Percentiles rank a stretch among this genome's conserved stretches.
Conservation (phyloP, 2,329 filamentous ascomycete genomes). For the Ophidiomyces ophidiicola region DNA sequence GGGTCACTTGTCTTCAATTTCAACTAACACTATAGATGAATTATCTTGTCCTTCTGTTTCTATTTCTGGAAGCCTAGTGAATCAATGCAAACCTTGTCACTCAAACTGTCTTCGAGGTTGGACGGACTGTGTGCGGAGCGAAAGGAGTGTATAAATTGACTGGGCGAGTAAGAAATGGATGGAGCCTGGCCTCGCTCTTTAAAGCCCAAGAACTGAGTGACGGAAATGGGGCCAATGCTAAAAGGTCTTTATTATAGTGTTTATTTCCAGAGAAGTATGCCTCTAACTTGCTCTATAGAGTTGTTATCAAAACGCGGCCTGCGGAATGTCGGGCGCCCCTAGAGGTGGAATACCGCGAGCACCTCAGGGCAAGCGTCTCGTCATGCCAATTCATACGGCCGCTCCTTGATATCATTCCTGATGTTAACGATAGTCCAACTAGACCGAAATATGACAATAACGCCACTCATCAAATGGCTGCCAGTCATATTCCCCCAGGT, state of each 20-base stretch:
- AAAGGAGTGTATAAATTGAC: conserved; percentile 11
- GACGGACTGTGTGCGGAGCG: conserved; percentile 11
- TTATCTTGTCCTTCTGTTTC: conserved; percentile 4
- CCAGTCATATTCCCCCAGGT: conserved; percentile 7
- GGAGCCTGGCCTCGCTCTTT: conserved; percentile 11
- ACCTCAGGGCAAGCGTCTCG: conserved; percentile 8
- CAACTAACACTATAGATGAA: conserved; percentile 1
- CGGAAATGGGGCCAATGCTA: conserved; percentile 1
- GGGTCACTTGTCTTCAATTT: conserved; percentile 1
- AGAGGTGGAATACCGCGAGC: conserved; percentile 11
- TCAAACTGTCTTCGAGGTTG: conserved; percentile 10
- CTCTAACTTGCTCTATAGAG: conserved; percentile 8
- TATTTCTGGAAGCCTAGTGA: conserved; percentile 4
- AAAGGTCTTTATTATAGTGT: conserved; percentile 8
- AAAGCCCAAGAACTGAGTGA: conserved; percentile 9
- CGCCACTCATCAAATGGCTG: conserved; percentile 4
- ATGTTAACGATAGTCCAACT: conserved; percentile 7
- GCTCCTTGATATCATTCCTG: conserved; percentile 10
- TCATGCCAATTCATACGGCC: conserved; percentile 11
- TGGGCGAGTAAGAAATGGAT: conserved; percentile 10
- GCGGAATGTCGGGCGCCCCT: conserved; percentile 9
- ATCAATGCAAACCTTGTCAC: conserved; percentile 9
- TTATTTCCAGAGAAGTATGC: conserved; percentile 3
- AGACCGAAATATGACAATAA: conserved; percentile 8
- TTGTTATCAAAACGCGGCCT: conserved; percentile 12